These are phyloP conservation scores for Pseudohalonectria lignicola DNA, from an alignment of 2,329 filamentous ascomycete species.

Conservation along the genomic window DNA sequence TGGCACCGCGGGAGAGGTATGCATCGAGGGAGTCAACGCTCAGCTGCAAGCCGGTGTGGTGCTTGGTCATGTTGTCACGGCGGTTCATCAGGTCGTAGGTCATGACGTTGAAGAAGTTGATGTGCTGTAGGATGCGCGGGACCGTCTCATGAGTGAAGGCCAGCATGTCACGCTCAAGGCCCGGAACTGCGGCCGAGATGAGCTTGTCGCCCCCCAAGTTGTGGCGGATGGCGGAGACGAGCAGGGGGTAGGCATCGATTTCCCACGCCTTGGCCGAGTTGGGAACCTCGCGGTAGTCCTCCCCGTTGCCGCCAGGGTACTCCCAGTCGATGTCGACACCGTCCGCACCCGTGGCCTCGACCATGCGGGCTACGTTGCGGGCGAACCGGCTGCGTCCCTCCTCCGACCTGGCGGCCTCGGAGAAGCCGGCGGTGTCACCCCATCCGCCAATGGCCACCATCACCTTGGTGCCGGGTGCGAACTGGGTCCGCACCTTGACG, in stretches of 20 bases:
- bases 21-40: conserved; percentile 44
- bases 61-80: conserved; percentile 52
- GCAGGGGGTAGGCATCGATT: conserved; percentile 48
- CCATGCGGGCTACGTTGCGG: conserved; percentile 51
- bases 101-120: conserved; percentile 64
- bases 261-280: conserved; percentile 49
- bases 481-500: conserved; percentile 31
- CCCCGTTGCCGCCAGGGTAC: conserved; percentile 51
- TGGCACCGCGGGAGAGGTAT: conserved; percentile 47
- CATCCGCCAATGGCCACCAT: conserved; percentile 66
- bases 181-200: conserved; percentile 58
- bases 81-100: conserved; percentile 65
- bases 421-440: conserved; percentile 58
- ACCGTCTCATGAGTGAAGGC: conserved; percentile 48
- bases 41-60: conserved; percentile 48
- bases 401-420: conserved; percentile 39
- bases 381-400: conserved; percentile 47
- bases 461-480: conserved; percentile 44
- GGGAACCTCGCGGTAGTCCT: conserved; percentile 53
- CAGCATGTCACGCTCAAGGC: conserved; percentile 52
- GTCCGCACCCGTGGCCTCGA: conserved; percentile 52
- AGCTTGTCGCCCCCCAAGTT: conserved; percentile 46
- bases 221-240: conserved; percentile 46
- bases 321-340: conserved; percentile 61
- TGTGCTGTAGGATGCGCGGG: conserved; percentile 43